Conservation (phyloP, 1,139 yeast genomes). For the Diutina pseudorugosa region DNA sequence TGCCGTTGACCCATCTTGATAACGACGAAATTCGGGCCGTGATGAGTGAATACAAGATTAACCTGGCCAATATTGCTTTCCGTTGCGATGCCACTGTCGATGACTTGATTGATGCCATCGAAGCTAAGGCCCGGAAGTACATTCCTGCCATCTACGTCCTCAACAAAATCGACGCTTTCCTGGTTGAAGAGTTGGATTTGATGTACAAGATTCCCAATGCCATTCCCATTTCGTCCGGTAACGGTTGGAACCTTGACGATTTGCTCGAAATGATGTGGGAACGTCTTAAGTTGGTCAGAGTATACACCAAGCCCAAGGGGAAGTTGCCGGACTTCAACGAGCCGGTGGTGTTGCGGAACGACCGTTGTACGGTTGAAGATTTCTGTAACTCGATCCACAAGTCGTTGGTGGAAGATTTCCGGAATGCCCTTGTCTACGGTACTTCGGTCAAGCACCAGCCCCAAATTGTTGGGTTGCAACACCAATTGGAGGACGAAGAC, state of each 20-base stretch:
- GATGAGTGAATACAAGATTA: constrained; percentile 86
- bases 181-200: constrained; percentile 84
- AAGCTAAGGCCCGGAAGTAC: constrained; percentile 79
- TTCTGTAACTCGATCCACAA: constrained; percentile 96
- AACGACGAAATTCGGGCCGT: constrained; percentile 92
- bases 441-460: constrained; percentile 95
- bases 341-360: constrained; percentile 83
- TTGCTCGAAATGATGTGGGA: constrained; percentile 93
- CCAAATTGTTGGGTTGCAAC: constrained; percentile 85
- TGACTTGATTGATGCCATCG: constrained; percentile 88
- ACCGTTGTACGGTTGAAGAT: constrained; percentile 80
- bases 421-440: constrained; percentile 85
- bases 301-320: constrained; percentile 96
- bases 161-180: constrained; percentile 90
- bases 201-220: constrained; percentile 90
- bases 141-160: constrained; percentile 91
- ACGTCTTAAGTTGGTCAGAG: constrained; percentile 77
- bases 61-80: constrained; percentile 94
- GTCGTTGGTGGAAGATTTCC: constrained; percentile 83
- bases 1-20: constrained; percentile 82
- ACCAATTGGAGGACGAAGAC: constrained; percentile 83
- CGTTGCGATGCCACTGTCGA: constrained; percentile 97
- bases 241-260: constrained; percentile 96
- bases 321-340: constrained; percentile 84
- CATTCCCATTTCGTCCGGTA: constrained; percentile 89